phyloP scores from a whole-genome alignment of 2,329 filamentous ascomycete genomes.

The Aspergillus neoniger region DNA sequence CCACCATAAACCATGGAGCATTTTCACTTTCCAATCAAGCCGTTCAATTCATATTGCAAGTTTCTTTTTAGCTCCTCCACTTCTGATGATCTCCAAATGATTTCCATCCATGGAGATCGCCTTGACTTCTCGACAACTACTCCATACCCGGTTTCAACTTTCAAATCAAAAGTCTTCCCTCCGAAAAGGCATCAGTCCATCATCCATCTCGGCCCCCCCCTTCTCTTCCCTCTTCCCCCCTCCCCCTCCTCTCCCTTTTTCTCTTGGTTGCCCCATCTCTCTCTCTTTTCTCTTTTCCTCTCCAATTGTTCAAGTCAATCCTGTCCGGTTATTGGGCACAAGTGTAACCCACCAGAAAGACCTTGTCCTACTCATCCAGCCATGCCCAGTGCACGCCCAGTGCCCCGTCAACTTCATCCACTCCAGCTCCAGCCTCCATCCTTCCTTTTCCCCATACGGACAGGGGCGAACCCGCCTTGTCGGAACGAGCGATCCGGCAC shows the following conservation, averaged over 20 bases:
- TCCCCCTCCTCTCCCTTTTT: background rate
- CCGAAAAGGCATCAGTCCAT: background rate
- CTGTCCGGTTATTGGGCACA: background rate
- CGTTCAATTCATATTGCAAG: background rate
- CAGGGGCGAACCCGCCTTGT: constrained; percentile 7
- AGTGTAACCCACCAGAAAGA: background rate
- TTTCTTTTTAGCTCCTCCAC: background rate
- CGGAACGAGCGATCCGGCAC: constrained; percentile 5
- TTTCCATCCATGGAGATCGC: constrained; percentile 1
- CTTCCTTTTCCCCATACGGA: constrained; percentile 3
- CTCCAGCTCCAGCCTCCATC: background rate
- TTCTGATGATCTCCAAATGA: constrained; percentile 4
- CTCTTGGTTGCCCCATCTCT: no score
- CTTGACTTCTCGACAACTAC: background rate
- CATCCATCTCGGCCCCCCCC: background rate
- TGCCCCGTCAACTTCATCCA: background rate
- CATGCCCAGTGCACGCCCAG: background rate
- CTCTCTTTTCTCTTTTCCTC: no score
- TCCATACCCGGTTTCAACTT: background rate
- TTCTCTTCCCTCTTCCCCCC: background rate
- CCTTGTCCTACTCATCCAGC: background rate
- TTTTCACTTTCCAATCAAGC: background rate
- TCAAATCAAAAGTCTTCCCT: background rate
- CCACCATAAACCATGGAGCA: background rate
- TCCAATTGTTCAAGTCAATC: background rate